Evolutionary conservation across 768 basidiomycete species (phyloP).

Genomic region (Lactifluus echinatus): DNA sequence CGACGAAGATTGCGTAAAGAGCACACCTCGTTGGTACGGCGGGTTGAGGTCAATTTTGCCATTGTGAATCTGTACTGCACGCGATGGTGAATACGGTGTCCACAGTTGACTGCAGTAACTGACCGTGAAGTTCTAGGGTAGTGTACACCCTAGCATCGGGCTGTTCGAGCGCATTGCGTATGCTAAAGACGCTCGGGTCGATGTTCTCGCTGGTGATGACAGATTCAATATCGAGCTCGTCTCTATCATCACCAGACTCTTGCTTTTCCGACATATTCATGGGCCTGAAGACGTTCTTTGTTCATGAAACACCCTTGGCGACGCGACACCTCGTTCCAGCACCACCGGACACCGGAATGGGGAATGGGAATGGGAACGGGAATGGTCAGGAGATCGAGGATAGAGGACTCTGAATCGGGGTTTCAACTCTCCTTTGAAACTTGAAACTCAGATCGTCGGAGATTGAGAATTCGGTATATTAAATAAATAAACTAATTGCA

Average conservation of each 20-base stretch:
- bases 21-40: conserved; percentile 60
- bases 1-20: not conserved
- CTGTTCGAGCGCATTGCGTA: conserved; percentile 21
- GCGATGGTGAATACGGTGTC: not conserved
- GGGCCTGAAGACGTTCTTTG: no score
- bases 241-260: conserved; percentile 6
- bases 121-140: conserved; percentile 23
- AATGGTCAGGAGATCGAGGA: not conserved
- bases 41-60: conserved; percentile 64
- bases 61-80: conserved; percentile 53
- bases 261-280: conserved; percentile 1
- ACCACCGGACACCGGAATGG: no score
- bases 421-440: not conserved
- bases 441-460: no score
- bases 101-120: no score
- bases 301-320: not conserved
- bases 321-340: no score
- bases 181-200: conserved; percentile 19
- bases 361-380: no score
- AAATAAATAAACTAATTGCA: not conserved
- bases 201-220: conserved; percentile 16
- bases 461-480: no score
- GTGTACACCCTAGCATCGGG: conserved; percentile 23
- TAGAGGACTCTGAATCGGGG: not conserved
- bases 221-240: conserved; percentile 17